Conservation (phyloP, 2,329 filamentous ascomycete genomes). For the Nemania bipapillata region DNA sequence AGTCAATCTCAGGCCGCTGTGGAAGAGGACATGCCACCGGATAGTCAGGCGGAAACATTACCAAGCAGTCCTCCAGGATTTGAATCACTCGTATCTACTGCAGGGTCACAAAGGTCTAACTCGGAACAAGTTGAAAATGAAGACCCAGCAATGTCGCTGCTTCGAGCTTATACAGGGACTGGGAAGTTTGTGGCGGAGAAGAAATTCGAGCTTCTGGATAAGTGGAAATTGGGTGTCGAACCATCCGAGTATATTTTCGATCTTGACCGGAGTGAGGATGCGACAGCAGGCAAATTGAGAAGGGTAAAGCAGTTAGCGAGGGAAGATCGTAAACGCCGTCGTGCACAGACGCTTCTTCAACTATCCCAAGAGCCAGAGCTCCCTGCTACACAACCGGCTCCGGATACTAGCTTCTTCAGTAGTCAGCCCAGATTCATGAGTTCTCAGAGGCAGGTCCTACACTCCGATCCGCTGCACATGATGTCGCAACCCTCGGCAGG, state of each 20-base stretch:
- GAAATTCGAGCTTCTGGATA: slow-evolving; percentile 44
- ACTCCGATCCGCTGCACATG: slow-evolving; percentile 42
- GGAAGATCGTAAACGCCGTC: slow-evolving; percentile 48
- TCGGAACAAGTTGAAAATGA: slow-evolving; percentile 38
- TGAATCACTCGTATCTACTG: slow-evolving; percentile 38
- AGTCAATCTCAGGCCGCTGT: slow-evolving; percentile 23
- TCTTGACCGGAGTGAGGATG: slow-evolving; percentile 46
- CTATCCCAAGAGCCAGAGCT: slow-evolving; percentile 44
- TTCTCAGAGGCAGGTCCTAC: slow-evolving; percentile 41
- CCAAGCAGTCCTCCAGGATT: slow-evolving; percentile 40
- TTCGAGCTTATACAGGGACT: slow-evolving; percentile 49
- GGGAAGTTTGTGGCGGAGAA: slow-evolving; percentile 45
- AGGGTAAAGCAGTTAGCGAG: slow-evolving; percentile 46
- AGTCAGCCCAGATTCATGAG: slow-evolving; percentile 43
- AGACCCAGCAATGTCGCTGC: slow-evolving; percentile 47
- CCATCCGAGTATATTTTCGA: slow-evolving; percentile 48
- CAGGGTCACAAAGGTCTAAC: slow-evolving; percentile 37
- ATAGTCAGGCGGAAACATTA: slow-evolving; percentile 45
- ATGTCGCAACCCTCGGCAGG: slow-evolving; percentile 52
- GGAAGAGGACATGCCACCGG: slow-evolving; percentile 42
- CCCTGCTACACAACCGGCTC: slow-evolving; percentile 47
- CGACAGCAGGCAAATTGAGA: slow-evolving; percentile 44
- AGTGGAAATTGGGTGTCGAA: slow-evolving; percentile 47
- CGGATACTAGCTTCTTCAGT: slow-evolving; percentile 42
- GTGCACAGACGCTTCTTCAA: slow-evolving; percentile 47